Base-by-base conservation (phyloP, 495 filamentous ascomycete species). In the Aspergillus taichungensis region DNA sequence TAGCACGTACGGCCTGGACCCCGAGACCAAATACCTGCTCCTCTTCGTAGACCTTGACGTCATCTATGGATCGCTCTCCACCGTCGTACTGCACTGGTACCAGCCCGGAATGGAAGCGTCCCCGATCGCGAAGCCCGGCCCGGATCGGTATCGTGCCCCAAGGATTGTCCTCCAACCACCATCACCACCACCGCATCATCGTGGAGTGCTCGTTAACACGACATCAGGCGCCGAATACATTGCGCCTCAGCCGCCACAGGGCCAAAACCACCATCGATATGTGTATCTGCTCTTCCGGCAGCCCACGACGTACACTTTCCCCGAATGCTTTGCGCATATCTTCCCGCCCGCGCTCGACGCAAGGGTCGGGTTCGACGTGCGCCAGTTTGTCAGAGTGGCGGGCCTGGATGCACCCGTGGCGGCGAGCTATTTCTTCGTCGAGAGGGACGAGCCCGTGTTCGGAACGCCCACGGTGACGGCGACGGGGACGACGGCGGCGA, bases 21-120 rank as follows among this genome's bases (percentile, higher is more conserved):
- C 42, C 34, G 32, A 47, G 32, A 13, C 24, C 14, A 40, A 39
- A 14, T 67, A 61, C 34, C 40, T 66, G 4, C 13, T 68, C 8
- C 32, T 72, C 28, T 53, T 66, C 42, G 51, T 72, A 14, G 68
- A 70, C 47, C 53, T 54, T 3, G 67, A 72, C 46, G 68, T 61
- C 5, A 40, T 61, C 13, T 12, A 56, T 6, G 52, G 55, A 11
- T 50, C 45, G 5, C 63, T 45, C 5, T 39, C 41, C 4, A 62
- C 58, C 3, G 47, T 62, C 1, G 50, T 69, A 6, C 47, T 71
- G 0, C 67, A 69, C 47, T 72, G 69, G 67, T 63, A 66, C 34
- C 62, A 63, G n/a, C 39, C 60, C 3, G 39, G 59, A 34, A 38
- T 70, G 24, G 36, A 47, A 0, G 37, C 56, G 3, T 9, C 49